A percentile compares a stretch with the other conserved stretches of the same genome.
Conservation (phyloP, 2,329 filamentous ascomycete species). For the Aspergillus sergii region DNA sequence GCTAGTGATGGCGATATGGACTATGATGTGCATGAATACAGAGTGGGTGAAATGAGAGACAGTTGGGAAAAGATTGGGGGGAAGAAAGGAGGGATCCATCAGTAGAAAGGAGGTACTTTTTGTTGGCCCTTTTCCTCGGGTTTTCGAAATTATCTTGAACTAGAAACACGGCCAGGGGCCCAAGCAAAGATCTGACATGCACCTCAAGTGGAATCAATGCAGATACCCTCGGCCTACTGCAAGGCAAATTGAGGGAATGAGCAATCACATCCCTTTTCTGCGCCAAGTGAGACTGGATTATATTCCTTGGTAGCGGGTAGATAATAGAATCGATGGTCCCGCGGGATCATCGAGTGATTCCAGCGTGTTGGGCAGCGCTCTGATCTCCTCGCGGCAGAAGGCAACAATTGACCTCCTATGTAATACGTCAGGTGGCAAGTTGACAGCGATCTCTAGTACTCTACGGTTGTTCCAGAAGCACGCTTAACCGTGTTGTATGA, state of each 20-base stretch:
- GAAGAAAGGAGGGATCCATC: neutral
- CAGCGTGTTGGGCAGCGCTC: neutral
- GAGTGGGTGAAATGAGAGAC: neutral
- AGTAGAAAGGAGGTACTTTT: neutral
- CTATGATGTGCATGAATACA: neutral
- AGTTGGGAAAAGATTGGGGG: neutral
- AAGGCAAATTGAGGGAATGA: slow-evolving; percentile 12
- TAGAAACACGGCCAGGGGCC: neutral
- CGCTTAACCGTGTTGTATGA: slow-evolving; percentile 18
- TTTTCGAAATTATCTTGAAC: neutral
- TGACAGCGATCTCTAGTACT: slow-evolving; percentile 5
- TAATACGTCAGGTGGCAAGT: neutral
- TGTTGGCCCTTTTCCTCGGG: neutral
- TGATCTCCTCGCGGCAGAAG: neutral
- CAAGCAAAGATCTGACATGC: slow-evolving; percentile 12
- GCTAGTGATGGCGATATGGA: neutral
- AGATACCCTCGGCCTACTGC: slow-evolving; percentile 17
- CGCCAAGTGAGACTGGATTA: slow-evolving; percentile 6
- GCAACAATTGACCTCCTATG: neutral
- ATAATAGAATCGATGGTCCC: neutral
- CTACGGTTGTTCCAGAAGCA: slow-evolving; percentile 18
- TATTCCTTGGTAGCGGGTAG: slow-evolving; percentile 4
- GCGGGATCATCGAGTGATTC: neutral
- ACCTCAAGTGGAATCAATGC: slow-evolving; percentile 13
- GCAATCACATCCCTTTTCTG: slow-evolving; percentile 12